Evolutionary conservation across 768 basidiomycete genomes (phyloP).

Genomic region (Pleurotus cornucopiae): DNA sequence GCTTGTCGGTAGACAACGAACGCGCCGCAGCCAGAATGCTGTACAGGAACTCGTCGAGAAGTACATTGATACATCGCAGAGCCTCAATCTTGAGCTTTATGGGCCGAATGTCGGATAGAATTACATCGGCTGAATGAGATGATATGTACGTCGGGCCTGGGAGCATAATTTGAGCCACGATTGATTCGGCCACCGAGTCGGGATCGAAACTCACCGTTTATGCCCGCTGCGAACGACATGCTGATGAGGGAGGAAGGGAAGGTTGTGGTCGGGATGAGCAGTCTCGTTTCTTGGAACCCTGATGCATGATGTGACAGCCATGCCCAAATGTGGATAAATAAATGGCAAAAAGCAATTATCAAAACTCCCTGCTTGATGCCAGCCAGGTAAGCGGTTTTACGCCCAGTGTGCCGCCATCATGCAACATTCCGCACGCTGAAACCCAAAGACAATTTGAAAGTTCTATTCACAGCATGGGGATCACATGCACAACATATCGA

Average conservation of each 20-base stretch:
- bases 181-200: neutral
- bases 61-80: conserved; percentile 72
- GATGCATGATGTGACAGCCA: conserved; percentile 3
- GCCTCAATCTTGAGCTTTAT: conserved; percentile 79
- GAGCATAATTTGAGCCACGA: conserved; percentile 10
- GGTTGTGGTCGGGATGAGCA: conserved; percentile 13
- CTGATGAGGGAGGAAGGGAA: conserved; percentile 21
- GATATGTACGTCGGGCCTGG: conserved; percentile 78
- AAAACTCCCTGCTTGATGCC: conserved; percentile 9
- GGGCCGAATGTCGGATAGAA: conserved; percentile 91
- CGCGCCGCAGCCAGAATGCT: conserved; percentile 62
- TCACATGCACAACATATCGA: neutral
- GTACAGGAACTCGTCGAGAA: conserved; percentile 82
- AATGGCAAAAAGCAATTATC: neutral
- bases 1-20: conserved; percentile 68
- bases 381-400: neutral
- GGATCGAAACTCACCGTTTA: conserved; percentile 31
- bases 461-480: neutral
- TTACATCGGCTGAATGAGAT: conserved; percentile 79
- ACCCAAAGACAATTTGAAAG: neutral
- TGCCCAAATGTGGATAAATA: conserved; percentile 7
- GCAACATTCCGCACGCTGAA: neutral
- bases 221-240: conserved; percentile 42
- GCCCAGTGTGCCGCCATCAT: neutral
- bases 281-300: neutral